These are phyloP conservation scores for Microdochium bolleyi DNA, from an alignment of 2,329 filamentous ascomycete species.

Conservation along the genomic window DNA sequence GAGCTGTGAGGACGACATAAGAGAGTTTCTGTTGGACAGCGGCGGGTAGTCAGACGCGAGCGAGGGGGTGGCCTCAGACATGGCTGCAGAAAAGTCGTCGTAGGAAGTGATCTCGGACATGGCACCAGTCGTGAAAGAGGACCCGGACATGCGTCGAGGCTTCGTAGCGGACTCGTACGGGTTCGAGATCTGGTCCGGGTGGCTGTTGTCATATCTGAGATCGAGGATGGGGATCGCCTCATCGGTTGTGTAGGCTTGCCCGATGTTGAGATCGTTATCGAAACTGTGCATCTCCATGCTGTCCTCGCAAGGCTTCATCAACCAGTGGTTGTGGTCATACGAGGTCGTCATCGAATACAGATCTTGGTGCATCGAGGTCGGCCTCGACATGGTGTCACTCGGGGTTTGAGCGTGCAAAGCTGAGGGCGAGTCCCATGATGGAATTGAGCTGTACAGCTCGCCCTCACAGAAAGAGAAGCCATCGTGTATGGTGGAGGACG, in stretches of 20 bases:
- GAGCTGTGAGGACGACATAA: conserved; percentile 62
- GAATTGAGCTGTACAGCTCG: conserved; percentile 42
- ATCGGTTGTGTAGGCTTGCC: conserved; percentile 54
- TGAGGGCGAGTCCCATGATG: conserved; percentile 48
- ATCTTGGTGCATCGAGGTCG: conserved; percentile 50
- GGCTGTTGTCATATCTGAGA: conserved; percentile 40
- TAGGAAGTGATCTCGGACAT: conserved; percentile 63
- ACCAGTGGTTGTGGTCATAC: conserved; percentile 39
- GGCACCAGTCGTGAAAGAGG: conserved; percentile 58
- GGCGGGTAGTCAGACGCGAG: conserved; percentile 61
- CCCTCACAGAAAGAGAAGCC: conserved; percentile 51
- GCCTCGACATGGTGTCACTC: conserved; percentile 43
- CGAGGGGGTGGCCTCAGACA: conserved; percentile 56
- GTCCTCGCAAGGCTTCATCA: conserved; percentile 49
- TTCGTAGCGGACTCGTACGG: conserved; percentile 44
- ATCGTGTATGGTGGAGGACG: conserved; percentile 53
- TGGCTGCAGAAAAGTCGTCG: conserved; percentile 59
- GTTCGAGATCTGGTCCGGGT: conserved; percentile 41
- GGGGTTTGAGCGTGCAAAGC: conserved; percentile 42
- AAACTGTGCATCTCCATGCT: conserved; percentile 45
- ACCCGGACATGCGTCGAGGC: conserved; percentile 60
- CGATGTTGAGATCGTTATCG: conserved; percentile 51
- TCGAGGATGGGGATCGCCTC: conserved; percentile 57
- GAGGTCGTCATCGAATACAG: conserved; percentile 40
- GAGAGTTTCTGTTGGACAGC: conserved; percentile 58